Base-by-base conservation (phyloP, 2,329 filamentous ascomycete genomes). In the Pezizomycotina sp. region DNA sequence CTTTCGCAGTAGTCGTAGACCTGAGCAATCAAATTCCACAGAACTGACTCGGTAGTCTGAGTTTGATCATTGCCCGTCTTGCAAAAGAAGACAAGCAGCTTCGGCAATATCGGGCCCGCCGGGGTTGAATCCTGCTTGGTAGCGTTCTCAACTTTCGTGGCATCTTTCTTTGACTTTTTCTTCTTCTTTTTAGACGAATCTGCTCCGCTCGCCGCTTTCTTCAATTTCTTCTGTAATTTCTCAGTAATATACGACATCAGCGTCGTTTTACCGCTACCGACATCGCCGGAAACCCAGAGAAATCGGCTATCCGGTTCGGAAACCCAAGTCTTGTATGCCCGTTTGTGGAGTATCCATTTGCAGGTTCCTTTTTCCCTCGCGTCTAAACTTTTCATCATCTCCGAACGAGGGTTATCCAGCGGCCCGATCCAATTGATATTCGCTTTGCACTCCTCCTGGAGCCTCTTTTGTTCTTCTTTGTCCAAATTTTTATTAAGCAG, bases 261-360 rank as follows among this genome's bases (percentile, higher is more conserved):
- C 12, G 22, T 18, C 16, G 13, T 27, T 18, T 37, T 31, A 23
- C 23, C 19, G 12, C 19, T 26, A 35, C 40, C 40, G 15, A 31
- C 40, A 32, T 43, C 36, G 14, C 40, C 40, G 22, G 31, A 34
- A 35, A 43, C 19, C 40, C 40, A 43, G 6, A 43, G 23, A 13
- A 43, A 21, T 6, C n/a, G 25, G 6, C 30, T 34, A 13, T 29
- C 10, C 8, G 24, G 19, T 10, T 26, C 24, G 13, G 21, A 20
- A 15, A 35, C 35, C 36, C 36, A 43, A 6, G 19, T 4, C 16
- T 43, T 36, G 20, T 40, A 43, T 20, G 34, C 40, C 6, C 26
- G n/a, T 9, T 38, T 13, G n/a, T 37, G 20, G 21, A 43, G 40
- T 26, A 43, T 31, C 40, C 40, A 43, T 14, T 14, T 31, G 27